A percentile compares a stretch with the other conserved stretches of the same genome.
phyloP scores from a whole-genome alignment of 352 stramenopile genomes.

The Globisporangium rhizosaccharum region DNA sequence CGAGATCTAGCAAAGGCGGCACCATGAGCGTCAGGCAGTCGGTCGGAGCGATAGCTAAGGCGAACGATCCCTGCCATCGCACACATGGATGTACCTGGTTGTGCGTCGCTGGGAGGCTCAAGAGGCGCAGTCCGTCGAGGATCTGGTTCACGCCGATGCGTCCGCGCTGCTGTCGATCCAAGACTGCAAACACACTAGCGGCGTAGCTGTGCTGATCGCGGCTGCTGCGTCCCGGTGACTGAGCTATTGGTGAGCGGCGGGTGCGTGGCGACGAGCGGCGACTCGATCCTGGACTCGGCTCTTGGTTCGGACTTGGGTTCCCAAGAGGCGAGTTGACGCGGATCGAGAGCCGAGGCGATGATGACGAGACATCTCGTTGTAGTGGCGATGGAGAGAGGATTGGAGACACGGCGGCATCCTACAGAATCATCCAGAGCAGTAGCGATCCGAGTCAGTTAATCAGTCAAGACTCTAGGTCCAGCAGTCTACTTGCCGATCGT shows the following conservation, averaged over 20 bases:
- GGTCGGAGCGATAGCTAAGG: neutral
- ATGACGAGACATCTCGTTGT: neutral
- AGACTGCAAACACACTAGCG: constrained; percentile 40
- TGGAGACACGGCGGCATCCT: constrained; percentile 1
- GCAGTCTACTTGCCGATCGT: no score
- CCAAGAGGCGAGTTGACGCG: constrained; percentile 4
- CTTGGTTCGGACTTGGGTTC: constrained; percentile 12
- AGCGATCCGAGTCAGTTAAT: no score
- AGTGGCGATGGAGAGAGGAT: neutral
- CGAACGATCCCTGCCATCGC: neutral
- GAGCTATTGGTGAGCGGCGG: constrained; percentile 14
- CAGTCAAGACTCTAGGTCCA: no score
- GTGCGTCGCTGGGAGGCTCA: constrained; percentile 52
- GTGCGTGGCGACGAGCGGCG: constrained; percentile 15
- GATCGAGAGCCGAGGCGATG: constrained; percentile 6
- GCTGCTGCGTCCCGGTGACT: constrained; percentile 4
- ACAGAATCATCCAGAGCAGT: neutral
- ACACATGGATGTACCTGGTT: constrained; percentile 35
- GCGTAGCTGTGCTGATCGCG: constrained; percentile 24
- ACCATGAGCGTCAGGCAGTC: neutral
- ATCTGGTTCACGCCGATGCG: constrained; percentile 54
- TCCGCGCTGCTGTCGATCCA: constrained; percentile 39
- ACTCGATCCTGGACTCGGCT: constrained; percentile 8
- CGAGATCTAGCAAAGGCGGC: constrained; percentile 31
- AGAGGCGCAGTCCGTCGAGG: constrained; percentile 41